Evolutionary conservation across 352 stramenopile genomes (phyloP).

Genomic region (Blastocystis sp.): DNA sequence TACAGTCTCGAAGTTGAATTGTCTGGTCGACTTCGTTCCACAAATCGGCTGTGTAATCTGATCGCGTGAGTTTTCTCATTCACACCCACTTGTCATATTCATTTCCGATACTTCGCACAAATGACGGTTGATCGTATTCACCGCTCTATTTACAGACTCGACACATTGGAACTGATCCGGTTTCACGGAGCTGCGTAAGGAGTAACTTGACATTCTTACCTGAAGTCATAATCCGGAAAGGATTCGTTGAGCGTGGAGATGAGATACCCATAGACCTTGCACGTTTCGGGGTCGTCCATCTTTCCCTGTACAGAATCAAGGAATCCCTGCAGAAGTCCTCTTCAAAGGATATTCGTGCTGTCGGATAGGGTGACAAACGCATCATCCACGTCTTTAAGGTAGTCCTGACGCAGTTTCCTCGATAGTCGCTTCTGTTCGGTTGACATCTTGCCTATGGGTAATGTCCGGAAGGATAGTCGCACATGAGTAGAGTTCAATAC

Average conservation of each 20-base stretch:
- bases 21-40: slow-evolving; percentile 66
- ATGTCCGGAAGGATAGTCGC: background rate
- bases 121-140: slow-evolving; percentile 27
- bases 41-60: slow-evolving; percentile 24
- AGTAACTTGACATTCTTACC: slow-evolving; percentile 60
- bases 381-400: slow-evolving; percentile 15
- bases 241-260: slow-evolving; percentile 80
- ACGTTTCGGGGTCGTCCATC: slow-evolving; percentile 68
- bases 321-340: background rate
- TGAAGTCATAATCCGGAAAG: slow-evolving; percentile 80
- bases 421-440: slow-evolving; percentile 30
- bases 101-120: slow-evolving; percentile 47
- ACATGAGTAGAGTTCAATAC: slow-evolving; percentile 52
- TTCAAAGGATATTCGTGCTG: slow-evolving; percentile 11
- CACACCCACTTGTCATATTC: background rate
- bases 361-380: background rate
- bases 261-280: slow-evolving; percentile 76
- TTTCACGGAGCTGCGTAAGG: background rate
- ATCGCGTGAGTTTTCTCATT: background rate
- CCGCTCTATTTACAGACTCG: background rate
- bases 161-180: slow-evolving; percentile 36
- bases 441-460: slow-evolving; percentile 28
- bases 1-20: slow-evolving; percentile 74
- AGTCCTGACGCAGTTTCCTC: slow-evolving; percentile 37
- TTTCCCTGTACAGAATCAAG: slow-evolving; percentile 60